Evolutionary conservation across 129 eudicot genomes (phyloP), one percentile per base, ranked within the genome.

Genomic region (Heracleum sosnowskyi): DNA sequence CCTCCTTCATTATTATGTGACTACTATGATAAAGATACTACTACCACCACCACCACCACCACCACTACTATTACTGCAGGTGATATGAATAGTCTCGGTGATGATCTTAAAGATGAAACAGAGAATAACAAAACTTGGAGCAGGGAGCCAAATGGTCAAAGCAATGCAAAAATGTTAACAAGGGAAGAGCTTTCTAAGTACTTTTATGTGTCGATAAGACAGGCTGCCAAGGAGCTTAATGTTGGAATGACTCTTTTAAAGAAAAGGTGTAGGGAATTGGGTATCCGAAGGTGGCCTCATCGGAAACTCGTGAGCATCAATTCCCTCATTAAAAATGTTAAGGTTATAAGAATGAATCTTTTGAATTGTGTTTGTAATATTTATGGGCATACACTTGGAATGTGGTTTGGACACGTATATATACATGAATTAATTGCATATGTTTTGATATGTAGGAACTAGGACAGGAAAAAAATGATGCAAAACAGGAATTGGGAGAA

Each of bases 231-330:
- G 70, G 93, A 91, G 80, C 93, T 94, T 40, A 87, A 94, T 69
- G 87, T 94, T 75, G 97, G 98, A 9, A 79, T 94, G 42, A 94
- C 98, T 1, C 83, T 88, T 12, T 69, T 94, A 77, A 94, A 94
- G 89, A 94, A 90, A 78, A 88, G 96, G 36, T 94, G 98, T 63
- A 80, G 97, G 51, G 93, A 94, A 57, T 82, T 91, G 81, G 97
- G 97, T 29, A 94, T 94, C 47, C 78, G 85, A 29, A 85, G 98
- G 22, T 94, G 98, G 98, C 98, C 98, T 15, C 98, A 94, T 37
- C 81, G 98, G 44, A 94, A 91, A 83, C 86, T 94, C 44, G 84
- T 78, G 90, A 94, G 98, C 79, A 93, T 94, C 37, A 88, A 91
- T 84, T 82, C 96, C 53, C 91, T 94, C 26, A 91, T 94, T 64